phyloP scores from a whole-genome alignment of 495 filamentous ascomycete species.

The Hyaloscypha finlandica region DNA sequence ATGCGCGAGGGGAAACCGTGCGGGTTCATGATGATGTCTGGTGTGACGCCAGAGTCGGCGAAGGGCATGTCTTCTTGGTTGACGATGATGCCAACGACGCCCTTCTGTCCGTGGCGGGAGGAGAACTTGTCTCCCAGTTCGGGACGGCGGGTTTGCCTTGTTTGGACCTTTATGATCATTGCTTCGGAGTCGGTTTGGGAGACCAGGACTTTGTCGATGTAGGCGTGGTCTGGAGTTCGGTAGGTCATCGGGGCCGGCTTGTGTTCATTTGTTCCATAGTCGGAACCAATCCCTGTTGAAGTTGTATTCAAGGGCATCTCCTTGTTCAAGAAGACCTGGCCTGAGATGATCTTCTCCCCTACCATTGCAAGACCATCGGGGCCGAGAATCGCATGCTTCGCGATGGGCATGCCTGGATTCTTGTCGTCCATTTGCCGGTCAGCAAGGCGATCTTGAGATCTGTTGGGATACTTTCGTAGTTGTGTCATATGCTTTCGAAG shows the following conservation, averaged over 20 bases:
- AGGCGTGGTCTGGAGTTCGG: conserved; percentile 77
- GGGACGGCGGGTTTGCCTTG: conserved; percentile 86
- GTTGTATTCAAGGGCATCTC: conserved; percentile 72
- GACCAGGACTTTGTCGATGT: conserved; percentile 93
- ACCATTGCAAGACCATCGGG: conserved; percentile 81
- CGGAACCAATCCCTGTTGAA: conserved; percentile 63
- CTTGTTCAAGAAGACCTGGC: conserved; percentile 88
- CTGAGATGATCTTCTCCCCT: conserved; percentile 69
- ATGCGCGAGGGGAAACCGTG: conserved; percentile 99
- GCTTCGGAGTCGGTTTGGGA: conserved; percentile 81
- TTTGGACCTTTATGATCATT: conserved; percentile 85
- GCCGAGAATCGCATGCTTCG: conserved; percentile 75
- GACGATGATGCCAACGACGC: conserved; percentile 94
- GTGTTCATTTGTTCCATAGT: conserved; percentile 61
- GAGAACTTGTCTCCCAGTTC: conserved; percentile 99
- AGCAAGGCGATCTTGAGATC: conserved; percentile 71
- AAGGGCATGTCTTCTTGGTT: conserved; percentile 98
- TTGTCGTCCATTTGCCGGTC: conserved; percentile 57
- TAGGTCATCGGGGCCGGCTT: conserved; percentile 75
- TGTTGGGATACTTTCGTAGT: conserved; percentile 79
- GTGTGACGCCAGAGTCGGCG: conserved; percentile 82
- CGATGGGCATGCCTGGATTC: conserved; percentile 46
- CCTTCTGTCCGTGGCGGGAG: conserved; percentile 98
- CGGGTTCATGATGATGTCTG: conserved; percentile 99
- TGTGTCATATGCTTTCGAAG: conserved; percentile 83